Evolutionary conservation across 148 eudicot species (phyloP), one percentile per base, ranked within the genome.

Genomic region (Salicornia ramosissima): DNA sequence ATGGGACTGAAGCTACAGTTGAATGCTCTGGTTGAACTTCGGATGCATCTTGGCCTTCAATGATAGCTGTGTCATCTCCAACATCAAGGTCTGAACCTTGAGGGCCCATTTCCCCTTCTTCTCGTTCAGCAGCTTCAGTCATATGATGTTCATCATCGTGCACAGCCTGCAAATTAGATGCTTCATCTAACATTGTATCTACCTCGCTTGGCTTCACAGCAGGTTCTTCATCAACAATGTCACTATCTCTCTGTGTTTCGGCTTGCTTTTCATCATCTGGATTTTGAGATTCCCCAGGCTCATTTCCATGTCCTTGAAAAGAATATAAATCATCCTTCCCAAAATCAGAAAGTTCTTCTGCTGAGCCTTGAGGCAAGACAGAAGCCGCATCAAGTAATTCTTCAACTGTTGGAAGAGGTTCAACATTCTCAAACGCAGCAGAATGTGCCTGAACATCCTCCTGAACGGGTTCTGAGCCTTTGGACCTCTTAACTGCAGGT

Each of bases 101-200:
- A 12, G 85, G 71, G 58, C 55, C 71, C 68, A 88, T 51, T 75
- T 90, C 96, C 63, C 95, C 98, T 77, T 83, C 98, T 83, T 93
- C 98, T 72, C 69, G 75, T 39, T 93, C 95, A 66, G 73, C 81
- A 24, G 67, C 75, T 59, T 83, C 87, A 46, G 64, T n/a, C 18
- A 65, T 79, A 9, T 78, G 70, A 7, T 76, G 83, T 65, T 83
- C 77, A 62, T 54, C 71, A 45, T 84, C 88, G 52, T 82, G 86
- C 75, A 77, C 85, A 21, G 75, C 78, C 77, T 72, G 77, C 22
- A 69, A 58, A 55, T 69, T 76, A 28, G 67, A 33, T 43, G 36
- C 80, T 40, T 89, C 87, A 60, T 87, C 87, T 30, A 78, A 46
- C 60, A 45, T 61, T 21, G 61, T 57, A 25, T 83, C 83, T 36